These are phyloP conservation scores for Nakazawaea ernobii DNA, from an alignment of 805 yeast species.

Conservation along the genomic window DNA sequence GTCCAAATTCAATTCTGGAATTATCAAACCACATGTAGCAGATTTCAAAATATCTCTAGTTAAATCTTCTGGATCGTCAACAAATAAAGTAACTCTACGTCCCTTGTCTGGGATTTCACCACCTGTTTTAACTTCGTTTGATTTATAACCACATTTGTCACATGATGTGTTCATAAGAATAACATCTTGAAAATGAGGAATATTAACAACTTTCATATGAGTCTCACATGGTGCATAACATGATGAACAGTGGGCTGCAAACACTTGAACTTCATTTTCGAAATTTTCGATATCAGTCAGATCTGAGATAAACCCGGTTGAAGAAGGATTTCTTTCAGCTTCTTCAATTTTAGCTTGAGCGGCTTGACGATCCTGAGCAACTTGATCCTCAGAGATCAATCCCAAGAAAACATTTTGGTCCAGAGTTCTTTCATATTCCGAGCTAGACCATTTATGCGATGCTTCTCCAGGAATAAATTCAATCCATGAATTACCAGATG, in stretches of 20 bases:
- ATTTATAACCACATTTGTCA: constrained; percentile 88
- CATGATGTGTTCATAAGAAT: constrained; percentile 94
- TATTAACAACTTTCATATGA: constrained; percentile 93
- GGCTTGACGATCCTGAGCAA: constrained; percentile 45
- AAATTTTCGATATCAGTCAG: constrained; percentile 79
- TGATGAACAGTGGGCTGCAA: constrained; percentile 87
- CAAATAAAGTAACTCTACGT: constrained; percentile 59
- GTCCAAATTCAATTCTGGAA: constrained; percentile 89
- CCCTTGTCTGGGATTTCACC: constrained; percentile 92
- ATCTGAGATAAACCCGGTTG: constrained; percentile 61
- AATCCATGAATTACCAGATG: constrained; percentile 96
- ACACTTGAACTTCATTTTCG: constrained; percentile 87
- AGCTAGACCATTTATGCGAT: constrained; percentile 83
- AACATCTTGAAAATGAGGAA: constrained; percentile 97
- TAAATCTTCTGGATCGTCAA: constrained; percentile 88
- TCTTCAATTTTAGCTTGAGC: constrained; percentile 23
- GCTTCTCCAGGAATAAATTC: constrained; percentile 85
- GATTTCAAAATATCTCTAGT: constrained; percentile 92
- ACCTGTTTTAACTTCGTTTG: constrained; percentile 97
- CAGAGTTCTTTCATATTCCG: constrained; percentile 76
- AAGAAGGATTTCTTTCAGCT: constrained; percentile 29
- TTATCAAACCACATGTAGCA: constrained; percentile 80
- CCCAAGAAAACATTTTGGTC: constrained; percentile 87
- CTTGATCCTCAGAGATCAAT: constrained; percentile 63
- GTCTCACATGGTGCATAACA: constrained; percentile 82